Percentiles rank a stretch among this genome's conserved stretches.
Evolutionary conservation across 2,329 filamentous ascomycete genomes (phyloP).

Genomic region (Acephala macrosclerotiorum): DNA sequence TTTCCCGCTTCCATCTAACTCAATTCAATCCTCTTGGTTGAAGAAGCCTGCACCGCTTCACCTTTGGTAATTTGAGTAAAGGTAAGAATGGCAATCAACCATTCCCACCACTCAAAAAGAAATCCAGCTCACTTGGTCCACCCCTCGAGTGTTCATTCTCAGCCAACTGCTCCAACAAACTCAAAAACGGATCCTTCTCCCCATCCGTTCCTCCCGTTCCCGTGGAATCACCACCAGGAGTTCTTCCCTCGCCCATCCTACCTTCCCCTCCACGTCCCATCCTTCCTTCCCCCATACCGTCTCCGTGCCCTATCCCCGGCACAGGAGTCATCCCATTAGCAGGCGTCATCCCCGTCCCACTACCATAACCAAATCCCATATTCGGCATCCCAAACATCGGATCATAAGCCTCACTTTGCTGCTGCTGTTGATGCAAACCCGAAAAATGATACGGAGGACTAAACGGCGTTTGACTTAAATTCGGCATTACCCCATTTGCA

Average conservation of each 20-base stretch:
- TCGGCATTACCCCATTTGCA: too few relatives aligned
- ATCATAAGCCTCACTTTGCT: slow-evolving; percentile 53
- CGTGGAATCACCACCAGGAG: slow-evolving; percentile 56
- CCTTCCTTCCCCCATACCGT: slow-evolving; percentile 38
- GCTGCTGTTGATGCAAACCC: slow-evolving; percentile 19
- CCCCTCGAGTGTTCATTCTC: slow-evolving; percentile 78
- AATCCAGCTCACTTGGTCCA: slow-evolving; percentile 78
- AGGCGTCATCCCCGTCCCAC: not conserved
- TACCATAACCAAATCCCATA: slow-evolving; percentile 52
- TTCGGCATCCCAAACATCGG: slow-evolving; percentile 66
- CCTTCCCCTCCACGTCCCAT: slow-evolving; percentile 49
- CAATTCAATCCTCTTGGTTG: too few relatives aligned
- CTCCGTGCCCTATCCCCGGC: too few relatives aligned
- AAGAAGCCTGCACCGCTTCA: too few relatives aligned
- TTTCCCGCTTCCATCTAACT: not conserved
- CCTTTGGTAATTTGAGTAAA: too few relatives aligned
- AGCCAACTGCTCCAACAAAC: slow-evolving; percentile 79
- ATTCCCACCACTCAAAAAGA: slow-evolving; percentile 62
- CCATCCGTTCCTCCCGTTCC: slow-evolving; percentile 56
- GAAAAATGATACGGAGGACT: slow-evolving; percentile 44
- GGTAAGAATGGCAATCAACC: too few relatives aligned
- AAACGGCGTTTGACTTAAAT: slow-evolving; percentile 41
- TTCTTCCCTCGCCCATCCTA: slow-evolving; percentile 47
- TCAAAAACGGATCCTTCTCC: slow-evolving; percentile 83
- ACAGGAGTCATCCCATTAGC: not conserved